These are phyloP conservation scores for Scortechinia acanthostroma DNA, from an alignment of 2,329 filamentous ascomycete species.

Conservation along the genomic window DNA sequence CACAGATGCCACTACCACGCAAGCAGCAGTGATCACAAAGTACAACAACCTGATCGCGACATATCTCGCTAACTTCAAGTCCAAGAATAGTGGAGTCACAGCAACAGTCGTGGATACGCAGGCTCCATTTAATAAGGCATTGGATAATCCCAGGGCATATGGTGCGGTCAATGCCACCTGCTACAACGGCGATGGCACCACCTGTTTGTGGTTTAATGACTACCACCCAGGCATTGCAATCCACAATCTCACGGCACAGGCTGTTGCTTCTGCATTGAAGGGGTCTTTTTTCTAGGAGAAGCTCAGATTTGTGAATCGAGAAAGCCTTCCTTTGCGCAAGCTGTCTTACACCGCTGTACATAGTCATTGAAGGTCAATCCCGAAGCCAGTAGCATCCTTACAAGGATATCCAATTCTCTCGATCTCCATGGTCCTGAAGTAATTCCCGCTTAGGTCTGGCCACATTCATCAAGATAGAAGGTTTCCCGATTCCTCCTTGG, in stretches of 20 bases:
- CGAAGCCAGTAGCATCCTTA: no score
- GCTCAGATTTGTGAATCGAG: no score
- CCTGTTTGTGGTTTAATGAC: conserved; percentile 34
- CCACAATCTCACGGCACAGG: conserved; percentile 26
- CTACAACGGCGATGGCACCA: conserved; percentile 28
- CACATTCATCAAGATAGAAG: no score
- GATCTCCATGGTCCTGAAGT: no score
- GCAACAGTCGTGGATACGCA: conserved; percentile 29
- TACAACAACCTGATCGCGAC: conserved; percentile 25
- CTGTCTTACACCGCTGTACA: no score
- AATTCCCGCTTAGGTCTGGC: no score
- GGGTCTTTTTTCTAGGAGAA: no score
- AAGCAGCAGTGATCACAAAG: conserved; percentile 21
- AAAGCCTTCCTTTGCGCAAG: no score
- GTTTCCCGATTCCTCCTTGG: no score
- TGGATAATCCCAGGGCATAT: conserved; percentile 29
- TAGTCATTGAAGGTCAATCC: no score
- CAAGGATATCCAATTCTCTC: no score
- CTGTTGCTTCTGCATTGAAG: no score
- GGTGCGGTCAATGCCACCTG: conserved; percentile 32
- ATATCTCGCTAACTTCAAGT: conserved; percentile 19
- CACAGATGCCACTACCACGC: conserved; percentile 13
- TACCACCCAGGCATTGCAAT: conserved; percentile 32
- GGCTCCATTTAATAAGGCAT: conserved; percentile 27
- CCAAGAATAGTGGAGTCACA: conserved; percentile 19